Evolutionary conservation across 2,329 filamentous ascomycete genomes (phyloP).

Genomic region (Thielaviopsis ethacetica): DNA sequence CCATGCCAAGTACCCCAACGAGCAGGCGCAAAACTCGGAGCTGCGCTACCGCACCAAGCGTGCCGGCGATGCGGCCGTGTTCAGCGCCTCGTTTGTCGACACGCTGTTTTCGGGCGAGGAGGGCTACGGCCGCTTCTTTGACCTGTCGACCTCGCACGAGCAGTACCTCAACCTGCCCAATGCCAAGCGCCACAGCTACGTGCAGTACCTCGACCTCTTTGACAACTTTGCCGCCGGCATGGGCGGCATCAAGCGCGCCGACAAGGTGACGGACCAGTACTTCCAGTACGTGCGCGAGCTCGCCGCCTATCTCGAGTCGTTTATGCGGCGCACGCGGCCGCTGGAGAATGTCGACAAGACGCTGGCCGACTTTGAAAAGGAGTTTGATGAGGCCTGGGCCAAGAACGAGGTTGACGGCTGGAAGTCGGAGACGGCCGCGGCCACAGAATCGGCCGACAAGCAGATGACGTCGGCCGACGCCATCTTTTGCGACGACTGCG

Average conservation of each 20-base stretch:
- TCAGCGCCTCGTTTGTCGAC: constrained; percentile 49
- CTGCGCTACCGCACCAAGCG: constrained; percentile 65
- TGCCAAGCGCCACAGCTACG: constrained; percentile 69
- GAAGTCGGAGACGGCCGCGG: constrained; percentile 37
- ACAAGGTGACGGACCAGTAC: constrained; percentile 86
- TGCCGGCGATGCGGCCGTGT: constrained; percentile 39
- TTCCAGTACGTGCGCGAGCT: constrained; percentile 76
- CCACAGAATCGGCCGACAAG: constrained; percentile 17
- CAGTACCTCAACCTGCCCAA: constrained; percentile 78
- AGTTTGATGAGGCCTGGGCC: constrained; percentile 74
- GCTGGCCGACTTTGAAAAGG: constrained; percentile 58
- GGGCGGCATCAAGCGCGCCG: constrained; percentile 56
- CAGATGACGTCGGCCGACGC: constrained; percentile 32
- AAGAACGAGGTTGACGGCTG: constrained; percentile 67
- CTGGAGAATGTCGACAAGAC: constrained; percentile 73
- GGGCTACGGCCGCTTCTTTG: constrained; percentile 80
- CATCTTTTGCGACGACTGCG: constrained; percentile 79
- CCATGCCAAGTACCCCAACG: constrained; percentile 81
- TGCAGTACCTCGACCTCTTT: constrained; percentile 86
- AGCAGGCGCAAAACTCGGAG: constrained; percentile 89
- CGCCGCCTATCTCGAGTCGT: constrained; percentile 70
- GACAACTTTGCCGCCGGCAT: constrained; percentile 67
- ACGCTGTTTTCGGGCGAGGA: constrained; percentile 93
- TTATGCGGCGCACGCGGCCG: constrained; percentile 70
- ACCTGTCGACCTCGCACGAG: constrained; percentile 71